Percentiles rank a stretch among this genome's conserved stretches.
Evolutionary conservation across 2,329 filamentous ascomycete genomes (phyloP).

Genomic region (Diaporthe velutina): DNA sequence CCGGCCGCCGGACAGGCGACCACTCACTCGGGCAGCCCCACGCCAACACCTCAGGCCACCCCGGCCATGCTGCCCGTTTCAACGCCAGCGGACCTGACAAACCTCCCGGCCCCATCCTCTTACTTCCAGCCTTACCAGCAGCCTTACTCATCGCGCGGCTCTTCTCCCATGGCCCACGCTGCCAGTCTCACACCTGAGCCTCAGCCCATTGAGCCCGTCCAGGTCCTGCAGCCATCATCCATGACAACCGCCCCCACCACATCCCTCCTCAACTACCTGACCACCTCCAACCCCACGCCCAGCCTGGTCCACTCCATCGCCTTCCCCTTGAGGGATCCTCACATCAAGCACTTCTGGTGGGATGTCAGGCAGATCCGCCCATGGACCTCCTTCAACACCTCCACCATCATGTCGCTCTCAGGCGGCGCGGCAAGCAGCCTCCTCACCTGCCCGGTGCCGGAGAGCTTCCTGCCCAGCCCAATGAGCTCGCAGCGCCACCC

Average conservation of each 20-base stretch:
- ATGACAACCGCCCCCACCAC: constrained; percentile 66
- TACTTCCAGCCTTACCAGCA: constrained; percentile 57
- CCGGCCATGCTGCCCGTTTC: constrained; percentile 44
- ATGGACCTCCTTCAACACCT: constrained; percentile 84
- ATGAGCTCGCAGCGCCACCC: constrained; percentile 73
- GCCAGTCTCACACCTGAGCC: constrained; percentile 51
- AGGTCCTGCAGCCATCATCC: constrained; percentile 50
- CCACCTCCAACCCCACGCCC: constrained; percentile 82
- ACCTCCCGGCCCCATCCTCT: constrained; percentile 42
- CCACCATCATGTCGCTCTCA: constrained; percentile 79
- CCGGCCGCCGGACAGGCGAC: constrained; percentile 45
- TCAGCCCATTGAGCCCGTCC: constrained; percentile 51
- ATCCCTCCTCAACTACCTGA: constrained; percentile 83
- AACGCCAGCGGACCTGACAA: constrained; percentile 49
- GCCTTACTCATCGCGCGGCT: constrained; percentile 59
- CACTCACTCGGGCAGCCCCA: constrained; percentile 45
- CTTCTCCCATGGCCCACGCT: constrained; percentile 56
- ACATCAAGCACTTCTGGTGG: constrained; percentile 93
- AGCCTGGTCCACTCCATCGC: constrained; percentile 85
- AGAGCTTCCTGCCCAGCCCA: constrained; percentile 71
- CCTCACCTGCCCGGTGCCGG: constrained; percentile 77
- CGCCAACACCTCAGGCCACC: constrained; percentile 45
- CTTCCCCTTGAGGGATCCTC: constrained; percentile 74
- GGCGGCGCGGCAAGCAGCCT: constrained; percentile 74
- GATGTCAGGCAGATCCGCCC: constrained; percentile 88